These are phyloP conservation scores for Ogataea paraovalis DNA, from an alignment of 805 yeast species.

Conservation along the genomic window DNA sequence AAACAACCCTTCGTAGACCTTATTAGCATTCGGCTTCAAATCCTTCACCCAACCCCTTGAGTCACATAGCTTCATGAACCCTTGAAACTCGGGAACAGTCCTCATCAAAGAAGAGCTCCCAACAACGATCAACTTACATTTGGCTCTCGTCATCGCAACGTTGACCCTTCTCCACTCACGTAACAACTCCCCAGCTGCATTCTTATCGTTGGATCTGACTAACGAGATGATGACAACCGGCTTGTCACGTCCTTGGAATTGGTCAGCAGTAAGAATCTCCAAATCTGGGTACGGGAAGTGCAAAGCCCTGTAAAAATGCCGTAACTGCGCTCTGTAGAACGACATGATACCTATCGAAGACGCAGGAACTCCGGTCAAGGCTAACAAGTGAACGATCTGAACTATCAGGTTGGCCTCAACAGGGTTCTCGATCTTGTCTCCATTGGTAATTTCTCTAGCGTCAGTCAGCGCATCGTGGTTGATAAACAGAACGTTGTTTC, in stretches of 20 bases:
- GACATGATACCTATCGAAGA: conserved; percentile 81
- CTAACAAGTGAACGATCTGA: conserved; percentile 57
- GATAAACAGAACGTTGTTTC: conserved; percentile 66
- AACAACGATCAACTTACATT: conserved; percentile 72
- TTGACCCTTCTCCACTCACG: conserved; percentile 90
- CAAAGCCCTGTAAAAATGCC: conserved; percentile 35
- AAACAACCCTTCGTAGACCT: conserved; percentile 29
- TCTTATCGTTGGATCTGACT: conserved; percentile 71
- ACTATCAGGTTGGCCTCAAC: conserved; percentile 65
- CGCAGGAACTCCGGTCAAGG: conserved; percentile 55
- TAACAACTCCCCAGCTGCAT: conserved; percentile 69
- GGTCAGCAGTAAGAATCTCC: conserved; percentile 90
- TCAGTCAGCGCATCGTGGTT: conserved; percentile 66
- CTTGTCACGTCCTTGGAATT: conserved; percentile 94
- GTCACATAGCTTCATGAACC: conserved; percentile 57
- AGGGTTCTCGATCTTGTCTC: conserved; percentile 69
- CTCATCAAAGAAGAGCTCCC: conserved; percentile 71
- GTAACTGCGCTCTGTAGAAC: conserved; percentile 77
- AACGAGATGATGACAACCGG: conserved; percentile 86
- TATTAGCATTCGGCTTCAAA: conserved; percentile 43
- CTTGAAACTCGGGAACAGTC: conserved; percentile 47
- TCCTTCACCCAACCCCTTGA: conserved; percentile 60
- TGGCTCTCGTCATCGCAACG: conserved; percentile 92
- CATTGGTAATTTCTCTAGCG: conserved; percentile 50
- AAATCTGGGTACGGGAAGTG: conserved; percentile 38